These are phyloP conservation scores for Penicillium canescens DNA, from an alignment of 495 filamentous ascomycete genomes.

Conservation along the genomic window DNA sequence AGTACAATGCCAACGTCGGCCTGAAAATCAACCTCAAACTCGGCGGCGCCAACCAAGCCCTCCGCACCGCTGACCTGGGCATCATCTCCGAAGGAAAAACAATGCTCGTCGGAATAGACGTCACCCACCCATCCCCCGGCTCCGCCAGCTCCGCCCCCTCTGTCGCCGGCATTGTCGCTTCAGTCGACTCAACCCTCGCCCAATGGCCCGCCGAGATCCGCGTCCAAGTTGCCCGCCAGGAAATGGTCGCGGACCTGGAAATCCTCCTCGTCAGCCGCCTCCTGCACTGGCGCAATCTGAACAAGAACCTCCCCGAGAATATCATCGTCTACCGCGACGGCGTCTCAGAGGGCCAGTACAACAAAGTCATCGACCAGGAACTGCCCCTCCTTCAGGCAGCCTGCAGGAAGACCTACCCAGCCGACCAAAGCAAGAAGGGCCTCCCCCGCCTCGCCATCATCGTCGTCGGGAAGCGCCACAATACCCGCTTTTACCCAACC, in stretches of 20 bases:
- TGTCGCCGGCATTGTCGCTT: conserved; percentile 52
- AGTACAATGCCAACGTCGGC: conserved; percentile 73
- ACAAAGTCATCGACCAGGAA: conserved; percentile 55
- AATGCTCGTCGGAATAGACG: conserved; percentile 87
- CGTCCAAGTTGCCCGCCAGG: conserved; percentile 24
- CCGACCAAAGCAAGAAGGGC: conserved; percentile 32
- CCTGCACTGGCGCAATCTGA: conserved; percentile 51
- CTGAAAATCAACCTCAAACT: conserved; percentile 87
- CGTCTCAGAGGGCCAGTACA: conserved; percentile 83
- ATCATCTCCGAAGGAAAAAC: conserved; percentile 64
- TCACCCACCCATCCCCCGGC: conserved; percentile 83
- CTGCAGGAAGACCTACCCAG: conserved; percentile 59
- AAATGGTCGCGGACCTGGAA: conserved; percentile 43
- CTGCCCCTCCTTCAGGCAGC: conserved; percentile 57
- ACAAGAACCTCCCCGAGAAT: conserved; percentile 62
- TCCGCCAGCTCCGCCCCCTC: conserved; percentile 60
- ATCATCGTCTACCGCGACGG: conserved; percentile 91
- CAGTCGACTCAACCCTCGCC: conserved; percentile 20
- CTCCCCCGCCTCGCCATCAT: conserved; percentile 54
- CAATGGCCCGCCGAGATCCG: conserved; percentile 34
- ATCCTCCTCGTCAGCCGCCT: conserved; percentile 62
- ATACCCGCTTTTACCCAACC: conserved; percentile 81
- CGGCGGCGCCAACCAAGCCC: conserved; percentile 72
- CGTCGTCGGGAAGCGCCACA: conserved; percentile 79
- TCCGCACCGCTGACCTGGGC: conserved; percentile 49